Evolutionary conservation across 148 eudicot species (phyloP).

Genomic region (Nepenthes gracilis): DNA sequence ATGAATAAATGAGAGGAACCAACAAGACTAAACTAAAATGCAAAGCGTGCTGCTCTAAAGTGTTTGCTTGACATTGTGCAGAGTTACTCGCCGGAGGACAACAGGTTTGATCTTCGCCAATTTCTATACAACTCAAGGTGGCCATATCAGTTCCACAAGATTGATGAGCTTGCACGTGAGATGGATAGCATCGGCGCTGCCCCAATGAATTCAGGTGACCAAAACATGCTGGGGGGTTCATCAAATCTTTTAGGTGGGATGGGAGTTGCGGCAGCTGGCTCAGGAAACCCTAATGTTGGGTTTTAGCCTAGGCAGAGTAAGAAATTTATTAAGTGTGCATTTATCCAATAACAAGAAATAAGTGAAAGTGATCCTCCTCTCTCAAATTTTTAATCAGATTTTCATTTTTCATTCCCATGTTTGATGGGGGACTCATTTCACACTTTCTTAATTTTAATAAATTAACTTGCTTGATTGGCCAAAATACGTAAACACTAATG

Average conservation of each 20-base stretch:
- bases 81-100: slow-evolving; percentile 97
- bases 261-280: slow-evolving; percentile 82
- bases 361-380: too few species aligned
- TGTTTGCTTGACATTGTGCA: slow-evolving; percentile 13
- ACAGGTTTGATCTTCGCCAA: slow-evolving; percentile 91
- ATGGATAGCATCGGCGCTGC: slow-evolving; percentile 35
- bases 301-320: slow-evolving; percentile 10
- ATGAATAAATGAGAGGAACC: too few species aligned
- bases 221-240: slow-evolving; percentile 14
- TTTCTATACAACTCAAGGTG: slow-evolving; percentile 84
- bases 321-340: too few species aligned
- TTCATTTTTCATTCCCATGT: too few species aligned
- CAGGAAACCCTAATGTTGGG: slow-evolving; percentile 75
- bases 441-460: too few species aligned
- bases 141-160: slow-evolving; percentile 88
- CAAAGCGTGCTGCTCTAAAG: neutral
- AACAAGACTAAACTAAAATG: too few species aligned
- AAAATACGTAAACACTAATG: too few species aligned
- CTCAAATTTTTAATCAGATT: too few species aligned
- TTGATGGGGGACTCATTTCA: too few species aligned
- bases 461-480: too few species aligned
- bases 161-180: slow-evolving; percentile 64
- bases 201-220: slow-evolving; percentile 16
- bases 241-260: slow-evolving; percentile 44
- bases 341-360: too few species aligned